Evolutionary conservation across 805 yeast genomes (phyloP).

Genomic region (Candida lessepsii): DNA sequence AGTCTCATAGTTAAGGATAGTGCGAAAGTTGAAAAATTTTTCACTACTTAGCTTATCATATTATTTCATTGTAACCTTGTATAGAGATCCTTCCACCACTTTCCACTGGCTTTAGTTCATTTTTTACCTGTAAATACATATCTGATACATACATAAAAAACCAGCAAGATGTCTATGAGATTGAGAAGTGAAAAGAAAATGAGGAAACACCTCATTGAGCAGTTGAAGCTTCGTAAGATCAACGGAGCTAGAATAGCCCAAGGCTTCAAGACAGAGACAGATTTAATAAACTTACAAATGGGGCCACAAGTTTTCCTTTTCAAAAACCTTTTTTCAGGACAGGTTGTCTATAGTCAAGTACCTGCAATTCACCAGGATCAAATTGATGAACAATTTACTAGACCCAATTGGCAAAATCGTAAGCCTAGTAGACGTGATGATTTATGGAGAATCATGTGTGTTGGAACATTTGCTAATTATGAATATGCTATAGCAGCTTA

Average conservation of each 20-base stretch:
- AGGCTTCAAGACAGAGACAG: constrained; percentile 33
- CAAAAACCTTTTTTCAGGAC: constrained; percentile 85
- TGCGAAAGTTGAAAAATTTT: constrained; percentile 1
- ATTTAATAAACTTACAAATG: constrained; percentile 47
- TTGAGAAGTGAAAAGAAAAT: constrained; percentile 46
- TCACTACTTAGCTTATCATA: not conserved
- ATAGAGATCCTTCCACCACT: not conserved
- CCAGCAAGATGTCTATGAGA: constrained; percentile 22
- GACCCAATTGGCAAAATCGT: constrained; percentile 89
- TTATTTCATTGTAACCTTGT: not conserved
- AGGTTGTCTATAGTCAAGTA: constrained; percentile 83
- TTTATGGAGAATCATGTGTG: constrained; percentile 88
- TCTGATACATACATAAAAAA: not conserved
- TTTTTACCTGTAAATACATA: not conserved
- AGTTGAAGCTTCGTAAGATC: constrained; percentile 41
- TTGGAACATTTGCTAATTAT: constrained; percentile 61
- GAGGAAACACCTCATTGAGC: constrained; percentile 47
- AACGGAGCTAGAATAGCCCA: constrained; percentile 43
- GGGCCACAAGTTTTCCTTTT: constrained; percentile 85
- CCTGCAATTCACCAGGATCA: constrained; percentile 62
- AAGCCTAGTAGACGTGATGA: constrained; percentile 79
- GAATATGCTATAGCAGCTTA: constrained; percentile 71
- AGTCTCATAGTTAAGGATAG: not conserved
- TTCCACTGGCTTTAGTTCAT: not conserved
- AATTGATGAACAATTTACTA: constrained; percentile 66